Evolutionary conservation across 169 alveolate species (phyloP).

Genomic region (Theileria sp.): DNA sequence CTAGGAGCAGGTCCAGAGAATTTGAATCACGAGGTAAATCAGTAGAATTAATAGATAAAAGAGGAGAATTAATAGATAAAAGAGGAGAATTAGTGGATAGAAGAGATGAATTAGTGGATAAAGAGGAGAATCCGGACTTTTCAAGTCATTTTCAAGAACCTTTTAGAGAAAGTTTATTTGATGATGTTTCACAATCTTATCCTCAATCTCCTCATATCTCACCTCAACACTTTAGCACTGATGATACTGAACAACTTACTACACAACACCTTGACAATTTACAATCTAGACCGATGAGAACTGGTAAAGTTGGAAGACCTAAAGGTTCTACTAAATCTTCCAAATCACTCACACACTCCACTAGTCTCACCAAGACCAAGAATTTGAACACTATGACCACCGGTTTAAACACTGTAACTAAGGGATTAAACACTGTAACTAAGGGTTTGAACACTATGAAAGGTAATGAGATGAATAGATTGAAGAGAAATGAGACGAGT

Average conservation of each 20-base stretch:
- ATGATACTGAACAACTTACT: too few relatives aligned
- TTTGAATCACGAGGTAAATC: neutral
- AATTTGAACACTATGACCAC: too few relatives aligned
- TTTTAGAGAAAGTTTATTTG: neutral
- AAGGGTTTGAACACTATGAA: too few relatives aligned
- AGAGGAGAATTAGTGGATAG: too few relatives aligned
- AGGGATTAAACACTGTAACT: neutral
- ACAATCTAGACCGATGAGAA: neutral
- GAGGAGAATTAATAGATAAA: too few relatives aligned
- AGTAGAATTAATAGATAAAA: neutral
- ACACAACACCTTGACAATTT: too few relatives aligned
- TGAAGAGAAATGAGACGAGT: neutral
- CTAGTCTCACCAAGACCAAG: too few relatives aligned
- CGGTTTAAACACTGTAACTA: too few relatives aligned
- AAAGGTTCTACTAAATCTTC: conserved; percentile 1
- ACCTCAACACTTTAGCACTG: neutral
- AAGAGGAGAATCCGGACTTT: neutral
- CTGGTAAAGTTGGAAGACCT: conserved; percentile 9
- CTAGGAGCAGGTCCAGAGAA: too few relatives aligned
- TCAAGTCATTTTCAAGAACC: neutral
- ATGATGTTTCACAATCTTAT: neutral
- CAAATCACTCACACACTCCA: neutral
- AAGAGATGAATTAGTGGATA: neutral
- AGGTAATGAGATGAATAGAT: neutral
- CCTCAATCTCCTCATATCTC: neutral